Evolutionary conservation across 176 grass and related monocot species (phyloP).

Genomic region (Paspalum vaginatum): DNA sequence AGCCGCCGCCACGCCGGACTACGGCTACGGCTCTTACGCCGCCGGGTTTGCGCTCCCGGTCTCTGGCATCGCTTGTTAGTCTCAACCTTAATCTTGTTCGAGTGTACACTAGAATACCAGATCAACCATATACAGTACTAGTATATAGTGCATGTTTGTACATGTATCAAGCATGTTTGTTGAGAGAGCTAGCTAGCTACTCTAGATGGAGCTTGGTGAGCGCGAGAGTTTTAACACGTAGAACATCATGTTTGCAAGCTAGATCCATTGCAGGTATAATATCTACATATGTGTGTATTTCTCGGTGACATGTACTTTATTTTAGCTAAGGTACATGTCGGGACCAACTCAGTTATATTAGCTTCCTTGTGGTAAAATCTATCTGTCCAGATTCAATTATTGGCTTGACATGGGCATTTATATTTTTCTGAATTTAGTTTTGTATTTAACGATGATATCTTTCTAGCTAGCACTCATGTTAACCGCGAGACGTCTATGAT

Average conservation of each 20-base stretch:
- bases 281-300: neutral
- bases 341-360: too few relatives aligned
- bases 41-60: slow-evolving; percentile 19
- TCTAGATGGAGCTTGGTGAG: slow-evolving; percentile 1
- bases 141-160: neutral
- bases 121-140: neutral
- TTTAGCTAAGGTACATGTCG: neutral
- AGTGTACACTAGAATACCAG: slow-evolving; percentile 28
- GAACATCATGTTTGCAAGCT: slow-evolving; percentile 34
- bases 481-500: too few relatives aligned
- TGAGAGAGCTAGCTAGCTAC: slow-evolving; percentile 6
- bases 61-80: slow-evolving; percentile 38
- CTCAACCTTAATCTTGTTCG: slow-evolving; percentile 10
- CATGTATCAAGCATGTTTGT: slow-evolving; percentile 46
- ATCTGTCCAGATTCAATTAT: too few relatives aligned
- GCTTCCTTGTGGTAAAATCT: too few relatives aligned
- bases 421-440: too few relatives aligned
- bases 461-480: too few relatives aligned
- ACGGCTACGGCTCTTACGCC: neutral
- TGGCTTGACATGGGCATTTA: too few relatives aligned
- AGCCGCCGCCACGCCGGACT: slow-evolving; percentile 52
- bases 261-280: slow-evolving; percentile 41
- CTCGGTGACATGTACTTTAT: neutral
- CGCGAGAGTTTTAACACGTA: slow-evolving; percentile 6
- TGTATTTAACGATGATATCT: too few relatives aligned